A percentile compares a stretch with the other conserved stretches of the same genome.
These are phyloP conservation scores for Calvatia gigantea DNA, from an alignment of 768 basidiomycete species.

Conservation along the genomic window DNA sequence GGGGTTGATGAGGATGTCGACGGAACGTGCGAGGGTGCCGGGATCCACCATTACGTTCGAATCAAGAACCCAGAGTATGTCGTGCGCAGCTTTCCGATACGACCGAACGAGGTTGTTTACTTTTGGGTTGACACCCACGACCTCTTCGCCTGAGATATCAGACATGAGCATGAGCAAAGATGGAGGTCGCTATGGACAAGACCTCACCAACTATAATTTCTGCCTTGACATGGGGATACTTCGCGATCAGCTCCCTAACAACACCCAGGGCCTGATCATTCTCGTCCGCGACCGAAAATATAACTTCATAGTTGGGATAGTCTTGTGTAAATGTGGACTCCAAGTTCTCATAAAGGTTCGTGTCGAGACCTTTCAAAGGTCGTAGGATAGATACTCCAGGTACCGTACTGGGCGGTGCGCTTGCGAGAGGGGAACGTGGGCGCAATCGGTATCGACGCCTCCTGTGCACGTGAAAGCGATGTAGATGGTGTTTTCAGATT, in stretches of 20 bases:
- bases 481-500: background rate
- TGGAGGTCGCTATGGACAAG: background rate
- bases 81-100: slow-evolving; percentile 75
- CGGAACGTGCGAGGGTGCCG: slow-evolving; percentile 79
- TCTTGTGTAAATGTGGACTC: slow-evolving; percentile 91
- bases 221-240: slow-evolving; percentile 74
- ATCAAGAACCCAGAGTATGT: slow-evolving; percentile 95
- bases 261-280: slow-evolving; percentile 85
- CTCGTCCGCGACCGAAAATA: slow-evolving; percentile 88
- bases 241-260: slow-evolving; percentile 70
- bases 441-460: slow-evolving; percentile 71
- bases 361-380: slow-evolving; percentile 92
- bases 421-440: slow-evolving; percentile 57
- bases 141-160: slow-evolving; percentile 59
- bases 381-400: slow-evolving; percentile 94
- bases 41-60: slow-evolving; percentile 85
- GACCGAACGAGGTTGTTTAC: slow-evolving; percentile 93
- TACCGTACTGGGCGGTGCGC: slow-evolving; percentile 40
- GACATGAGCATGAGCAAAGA: slow-evolving; percentile 1
- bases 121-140: slow-evolving; percentile 93
- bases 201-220: slow-evolving; percentile 72
- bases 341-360: slow-evolving; percentile 93
- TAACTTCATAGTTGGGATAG: slow-evolving; percentile 88
- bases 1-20: slow-evolving; percentile 63
- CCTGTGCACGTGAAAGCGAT: slow-evolving; percentile 33